phyloP scores from a whole-genome alignment of 1,139 yeast species.

The Kodamaea plutei region DNA sequence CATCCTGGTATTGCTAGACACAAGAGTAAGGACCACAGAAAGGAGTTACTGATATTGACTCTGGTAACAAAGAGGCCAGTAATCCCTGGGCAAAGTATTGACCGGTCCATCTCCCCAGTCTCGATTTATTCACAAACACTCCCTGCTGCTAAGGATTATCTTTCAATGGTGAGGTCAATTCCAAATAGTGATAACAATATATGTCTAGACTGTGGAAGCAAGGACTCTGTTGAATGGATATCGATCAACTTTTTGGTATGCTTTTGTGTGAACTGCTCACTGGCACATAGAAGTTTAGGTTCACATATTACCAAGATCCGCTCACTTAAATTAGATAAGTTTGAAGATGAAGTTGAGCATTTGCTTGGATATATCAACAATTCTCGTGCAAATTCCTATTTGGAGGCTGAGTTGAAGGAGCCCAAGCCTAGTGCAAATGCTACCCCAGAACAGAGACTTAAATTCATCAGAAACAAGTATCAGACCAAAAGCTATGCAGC shows the following conservation, averaged over 20 bases:
- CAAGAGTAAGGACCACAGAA: slow-evolving; percentile 2
- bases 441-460: slow-evolving; percentile 32
- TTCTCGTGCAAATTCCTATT: slow-evolving; percentile 29
- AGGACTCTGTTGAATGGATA: slow-evolving; percentile 78
- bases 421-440: slow-evolving; percentile 11
- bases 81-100: slow-evolving; percentile 17
- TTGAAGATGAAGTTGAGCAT: slow-evolving; percentile 37
- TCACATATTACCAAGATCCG: slow-evolving; percentile 48
- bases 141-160: slow-evolving; percentile 23
- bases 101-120: slow-evolving; percentile 30
- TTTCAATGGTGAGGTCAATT: slow-evolving; percentile 42
- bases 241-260: slow-evolving; percentile 71
- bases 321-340: slow-evolving; percentile 49
- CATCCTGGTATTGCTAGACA: not conserved
- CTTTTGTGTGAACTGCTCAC: slow-evolving; percentile 79
- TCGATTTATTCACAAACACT: slow-evolving; percentile 28
- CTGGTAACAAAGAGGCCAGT: slow-evolving; percentile 12
- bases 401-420: slow-evolving; percentile 25
- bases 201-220: slow-evolving; percentile 79
- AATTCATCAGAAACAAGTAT: slow-evolving; percentile 52
- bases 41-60: not conserved
- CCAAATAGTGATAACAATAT: slow-evolving; percentile 52
- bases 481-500: slow-evolving; percentile 33
- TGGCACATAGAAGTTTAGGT: slow-evolving; percentile 52
- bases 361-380: slow-evolving; percentile 43